Evolutionary conservation across 768 basidiomycete species (phyloP).

Genomic region (Podaxis sp.): DNA sequence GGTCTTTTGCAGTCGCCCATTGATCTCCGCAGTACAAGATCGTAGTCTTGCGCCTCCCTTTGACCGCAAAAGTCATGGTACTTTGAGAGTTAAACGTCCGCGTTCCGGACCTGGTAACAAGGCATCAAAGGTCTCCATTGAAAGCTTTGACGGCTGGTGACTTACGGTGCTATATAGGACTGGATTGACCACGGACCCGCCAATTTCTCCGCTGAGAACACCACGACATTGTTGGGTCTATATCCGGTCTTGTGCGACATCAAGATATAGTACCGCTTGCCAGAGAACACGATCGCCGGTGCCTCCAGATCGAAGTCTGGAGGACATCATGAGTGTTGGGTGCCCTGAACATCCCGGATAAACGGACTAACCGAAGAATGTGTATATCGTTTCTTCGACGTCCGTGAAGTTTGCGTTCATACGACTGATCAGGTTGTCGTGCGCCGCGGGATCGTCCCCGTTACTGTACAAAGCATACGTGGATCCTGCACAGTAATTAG

Average conservation of each 20-base stretch:
- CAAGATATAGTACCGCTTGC: constrained; percentile 6
- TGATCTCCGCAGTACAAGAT: constrained; percentile 7
- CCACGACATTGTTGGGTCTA: constrained; percentile 11
- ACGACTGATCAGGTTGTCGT: constrained; percentile 7
- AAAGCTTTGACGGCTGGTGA: neutral
- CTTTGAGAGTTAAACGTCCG: constrained; percentile 5
- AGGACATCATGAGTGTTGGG: neutral
- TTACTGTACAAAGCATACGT: constrained; percentile 9
- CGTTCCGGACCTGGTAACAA: constrained; percentile 2
- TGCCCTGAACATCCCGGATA: neutral
- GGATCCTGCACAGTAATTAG: neutral
- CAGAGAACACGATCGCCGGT: constrained; percentile 4
- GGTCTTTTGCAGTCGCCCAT: constrained; percentile 7
- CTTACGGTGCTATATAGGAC: constrained; percentile 8
- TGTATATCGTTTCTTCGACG: neutral
- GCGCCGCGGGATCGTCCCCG: constrained; percentile 3
- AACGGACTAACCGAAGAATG: neutral
- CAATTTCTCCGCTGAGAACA: constrained; percentile 10
- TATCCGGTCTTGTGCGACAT: constrained; percentile 9
- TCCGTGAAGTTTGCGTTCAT: constrained; percentile 9
- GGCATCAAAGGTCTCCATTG: neutral
- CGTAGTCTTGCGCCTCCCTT: neutral
- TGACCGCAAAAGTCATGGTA: constrained; percentile 2
- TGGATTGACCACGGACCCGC: constrained; percentile 6
- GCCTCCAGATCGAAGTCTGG: constrained; percentile 8